phyloP scores from a whole-genome alignment of 176 grass and related monocot genomes.

The Bonia amplexicaulis region DNA sequence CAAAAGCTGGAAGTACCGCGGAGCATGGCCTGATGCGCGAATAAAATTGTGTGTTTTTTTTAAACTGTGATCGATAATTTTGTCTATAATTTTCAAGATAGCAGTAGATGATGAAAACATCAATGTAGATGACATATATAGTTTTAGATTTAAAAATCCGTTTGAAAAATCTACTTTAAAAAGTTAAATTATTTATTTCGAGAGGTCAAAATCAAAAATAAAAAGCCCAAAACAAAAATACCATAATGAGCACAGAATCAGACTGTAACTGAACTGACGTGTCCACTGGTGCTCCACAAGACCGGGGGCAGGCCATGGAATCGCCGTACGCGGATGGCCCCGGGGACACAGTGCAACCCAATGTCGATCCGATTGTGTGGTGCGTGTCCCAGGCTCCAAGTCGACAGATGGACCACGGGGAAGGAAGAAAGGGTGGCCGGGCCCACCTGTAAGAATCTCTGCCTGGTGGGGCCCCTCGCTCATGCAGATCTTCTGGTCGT shows the following conservation, averaged over 20 bases:
- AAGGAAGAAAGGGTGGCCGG: not conserved
- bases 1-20: no score
- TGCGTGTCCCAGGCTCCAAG: not conserved
- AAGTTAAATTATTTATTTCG: no score
- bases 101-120: no score
- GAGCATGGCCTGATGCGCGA: no score
- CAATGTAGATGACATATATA: fast-evolving
- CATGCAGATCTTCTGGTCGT: not conserved
- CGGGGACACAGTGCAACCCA: not conserved
- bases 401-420: not conserved
- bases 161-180: no score
- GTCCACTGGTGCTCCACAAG: not conserved
- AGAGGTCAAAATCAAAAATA: no score
- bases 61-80: no score
- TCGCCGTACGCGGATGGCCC: conserved; percentile 3
- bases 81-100: no score
- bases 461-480: not conserved
- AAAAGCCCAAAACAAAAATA: no score
- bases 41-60: no score
- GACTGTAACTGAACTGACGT: not conserved
- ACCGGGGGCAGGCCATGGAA: not conserved
- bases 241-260: not conserved
- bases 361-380: not conserved
- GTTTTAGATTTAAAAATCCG: no score
- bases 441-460: not conserved